Percentiles rank a stretch among this genome's conserved stretches.
phyloP scores from a whole-genome alignment of 768 basidiomycete species.

The Suillus alpinus region DNA sequence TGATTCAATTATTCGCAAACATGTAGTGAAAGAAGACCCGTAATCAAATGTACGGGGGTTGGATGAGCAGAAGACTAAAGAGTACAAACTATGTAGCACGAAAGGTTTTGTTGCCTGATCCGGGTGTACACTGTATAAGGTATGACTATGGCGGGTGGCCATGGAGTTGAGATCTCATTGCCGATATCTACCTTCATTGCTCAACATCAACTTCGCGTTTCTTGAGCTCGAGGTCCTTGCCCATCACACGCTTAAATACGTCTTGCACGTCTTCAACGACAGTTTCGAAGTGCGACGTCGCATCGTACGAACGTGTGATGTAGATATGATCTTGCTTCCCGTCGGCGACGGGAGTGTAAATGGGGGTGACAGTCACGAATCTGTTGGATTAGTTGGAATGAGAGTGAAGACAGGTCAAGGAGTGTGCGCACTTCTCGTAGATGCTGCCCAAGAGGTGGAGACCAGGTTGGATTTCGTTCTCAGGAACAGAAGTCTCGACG shows the following conservation, averaged over 20 bases:
- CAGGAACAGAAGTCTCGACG: slow-evolving; percentile 91
- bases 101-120: neutral
- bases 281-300: slow-evolving; percentile 98
- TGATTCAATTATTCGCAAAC: neutral
- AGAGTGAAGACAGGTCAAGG: neutral
- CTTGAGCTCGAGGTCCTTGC: slow-evolving; percentile 78
- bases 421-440: slow-evolving; percentile 76
- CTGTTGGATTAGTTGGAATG: slow-evolving; percentile 38
- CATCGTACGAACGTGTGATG: slow-evolving; percentile 97
- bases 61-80: neutral
- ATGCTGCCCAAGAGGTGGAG: slow-evolving; percentile 89
- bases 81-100: slow-evolving; percentile 2
- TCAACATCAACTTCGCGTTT: slow-evolving; percentile 76
- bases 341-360: slow-evolving; percentile 84
- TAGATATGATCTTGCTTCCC: slow-evolving; percentile 89
- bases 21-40: neutral
- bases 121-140: slow-evolving; percentile 1
- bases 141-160: neutral
- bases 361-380: slow-evolving; percentile 84
- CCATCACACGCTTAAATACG: slow-evolving; percentile 88
- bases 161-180: neutral
- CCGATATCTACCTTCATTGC: slow-evolving; percentile 27
- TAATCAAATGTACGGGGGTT: neutral
- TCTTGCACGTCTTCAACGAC: slow-evolving; percentile 97
- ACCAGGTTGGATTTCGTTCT: slow-evolving; percentile 89